Percentiles rank a stretch among this genome's conserved stretches.
phyloP scores from a whole-genome alignment of 169 alveolate species.

The Plasmodium ovale region DNA sequence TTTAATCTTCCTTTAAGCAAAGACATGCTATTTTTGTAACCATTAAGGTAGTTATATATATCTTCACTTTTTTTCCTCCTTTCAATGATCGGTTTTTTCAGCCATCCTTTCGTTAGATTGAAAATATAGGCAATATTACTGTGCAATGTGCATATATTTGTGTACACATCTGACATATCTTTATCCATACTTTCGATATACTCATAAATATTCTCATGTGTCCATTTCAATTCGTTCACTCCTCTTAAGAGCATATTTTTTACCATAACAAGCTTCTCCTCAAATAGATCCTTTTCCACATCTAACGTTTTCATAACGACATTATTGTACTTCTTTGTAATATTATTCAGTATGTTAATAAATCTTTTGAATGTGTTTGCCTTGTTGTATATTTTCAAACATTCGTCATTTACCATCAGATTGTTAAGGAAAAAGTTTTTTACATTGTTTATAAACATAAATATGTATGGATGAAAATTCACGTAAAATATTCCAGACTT shows the following conservation, averaged over 20 bases:
- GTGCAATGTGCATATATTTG: conserved; percentile 41
- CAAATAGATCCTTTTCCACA: conserved; percentile 60
- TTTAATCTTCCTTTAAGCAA: conserved; percentile 77
- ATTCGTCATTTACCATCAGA: conserved; percentile 47
- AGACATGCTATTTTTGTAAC: conserved; percentile 80
- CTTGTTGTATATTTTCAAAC: conserved; percentile 48
- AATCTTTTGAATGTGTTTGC: conserved; percentile 51
- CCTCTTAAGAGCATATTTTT: conserved; percentile 40
- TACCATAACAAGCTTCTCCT: conserved; percentile 14
- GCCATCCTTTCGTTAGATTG: conserved; percentile 35
- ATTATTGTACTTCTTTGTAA: conserved; percentile 34
- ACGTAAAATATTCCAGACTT: conserved; percentile 38
- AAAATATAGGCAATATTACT: conserved; percentile 36
- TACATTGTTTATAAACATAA: conserved; percentile 52
- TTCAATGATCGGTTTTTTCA: conserved; percentile 83
- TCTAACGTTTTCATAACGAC: conserved; percentile 33
- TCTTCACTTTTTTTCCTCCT: conserved; percentile 85
- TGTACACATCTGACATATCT: conserved; percentile 62
- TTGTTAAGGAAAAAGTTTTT: conserved; percentile 57
- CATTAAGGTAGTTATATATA: conserved; percentile 79
- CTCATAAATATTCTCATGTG: conserved; percentile 30
- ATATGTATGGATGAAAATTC: conserved; percentile 67
- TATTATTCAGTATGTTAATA: conserved; percentile 43
- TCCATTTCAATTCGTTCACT: conserved; percentile 50
- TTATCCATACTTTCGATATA: conserved; percentile 57